Base-by-base conservation (phyloP, 805 yeast species). In the Crinitomyces ghanaensis region DNA sequence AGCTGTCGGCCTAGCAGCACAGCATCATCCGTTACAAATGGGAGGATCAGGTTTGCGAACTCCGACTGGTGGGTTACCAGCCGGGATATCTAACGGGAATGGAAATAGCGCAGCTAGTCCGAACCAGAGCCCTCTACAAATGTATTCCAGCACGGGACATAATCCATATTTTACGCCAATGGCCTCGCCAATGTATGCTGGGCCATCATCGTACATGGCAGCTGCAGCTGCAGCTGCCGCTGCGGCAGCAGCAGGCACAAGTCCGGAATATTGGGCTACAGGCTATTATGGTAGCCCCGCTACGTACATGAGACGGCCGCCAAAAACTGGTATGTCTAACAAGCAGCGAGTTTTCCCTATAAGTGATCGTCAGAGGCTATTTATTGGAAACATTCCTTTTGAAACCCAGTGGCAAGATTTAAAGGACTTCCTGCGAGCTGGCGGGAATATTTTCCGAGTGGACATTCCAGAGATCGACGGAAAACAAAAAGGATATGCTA, bases 401-500 rank as follows among this genome's bases (percentile, higher is more conserved):
- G 32, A 38, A 4, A 47, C 57, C 8, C 44, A 46, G 22, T 52
- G 55, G 54, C 53, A 40, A 28, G 57, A 53, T 28, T 44, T 54
- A 22, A 43, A 49, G 31, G 56, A 45, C 25, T 44, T 40, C 28
- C 34, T 56, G 28, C 29, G 46, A 17, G 25, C 42, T 7, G 50
- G 49, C 3, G 55, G 50, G 14, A 44, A 41, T 28, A 41, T 49
- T 11, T 31, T 36, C 14, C 45, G 56, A 7, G 62, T 63, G 16
- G 68, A 64, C 32, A 59, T 64, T 14, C 62, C 65, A 11, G 44
- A 36, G n/a, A 47, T 51, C 29, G 57, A 56, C 28, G 71, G 72
- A 8, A 43, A 50, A 2, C 50, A 62, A 20, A 66, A 73, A 44
- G 84, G 85, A 2, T 77, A 72, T 57, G 84, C 83, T 1, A 66